phyloP scores from a whole-genome alignment of 305 asterid genomes.

The Ajuga reptans region DNA sequence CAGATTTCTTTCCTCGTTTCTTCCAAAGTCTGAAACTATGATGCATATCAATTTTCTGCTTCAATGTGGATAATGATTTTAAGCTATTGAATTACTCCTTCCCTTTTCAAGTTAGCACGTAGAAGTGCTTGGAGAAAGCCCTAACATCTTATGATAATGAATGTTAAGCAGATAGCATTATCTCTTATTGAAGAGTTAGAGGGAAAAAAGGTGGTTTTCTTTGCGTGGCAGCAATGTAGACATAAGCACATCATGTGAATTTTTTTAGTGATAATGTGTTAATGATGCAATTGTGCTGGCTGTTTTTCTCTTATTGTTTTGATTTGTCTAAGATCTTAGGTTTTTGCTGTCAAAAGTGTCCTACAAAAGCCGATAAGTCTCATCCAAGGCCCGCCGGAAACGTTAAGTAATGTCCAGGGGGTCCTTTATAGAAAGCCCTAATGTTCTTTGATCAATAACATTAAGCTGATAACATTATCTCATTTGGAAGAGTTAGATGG shows the following conservation, averaged over 20 bases:
- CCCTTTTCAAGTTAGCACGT: not conserved
- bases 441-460: too few relatives aligned
- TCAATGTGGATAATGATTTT: constrained; percentile 7
- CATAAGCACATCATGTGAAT: not conserved
- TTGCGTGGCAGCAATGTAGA: not conserved
- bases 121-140: not conserved
- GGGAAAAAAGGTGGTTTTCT: not conserved
- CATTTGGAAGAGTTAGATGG: not conserved
- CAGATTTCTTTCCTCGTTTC: not conserved
- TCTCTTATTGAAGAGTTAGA: not conserved
- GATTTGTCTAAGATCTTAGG: constrained; percentile 37
- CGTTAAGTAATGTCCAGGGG: not conserved
- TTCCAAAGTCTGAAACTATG: not conserved
- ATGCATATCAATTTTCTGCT: not conserved
- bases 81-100: not conserved
- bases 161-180: not conserved
- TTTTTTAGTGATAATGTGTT: not conserved
- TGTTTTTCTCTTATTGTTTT: not conserved
- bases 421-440: too few relatives aligned
- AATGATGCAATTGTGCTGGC: not conserved
- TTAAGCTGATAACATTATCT: too few relatives aligned
- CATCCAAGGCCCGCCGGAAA: constrained; percentile 99
- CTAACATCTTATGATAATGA: not conserved
- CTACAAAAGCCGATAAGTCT: constrained; percentile 94
- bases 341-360: constrained; percentile 97